Evolutionary conservation across 257 asterid species (phyloP), one percentile per base, ranked within the genome.

Genomic region (Pogostemon cablin): DNA sequence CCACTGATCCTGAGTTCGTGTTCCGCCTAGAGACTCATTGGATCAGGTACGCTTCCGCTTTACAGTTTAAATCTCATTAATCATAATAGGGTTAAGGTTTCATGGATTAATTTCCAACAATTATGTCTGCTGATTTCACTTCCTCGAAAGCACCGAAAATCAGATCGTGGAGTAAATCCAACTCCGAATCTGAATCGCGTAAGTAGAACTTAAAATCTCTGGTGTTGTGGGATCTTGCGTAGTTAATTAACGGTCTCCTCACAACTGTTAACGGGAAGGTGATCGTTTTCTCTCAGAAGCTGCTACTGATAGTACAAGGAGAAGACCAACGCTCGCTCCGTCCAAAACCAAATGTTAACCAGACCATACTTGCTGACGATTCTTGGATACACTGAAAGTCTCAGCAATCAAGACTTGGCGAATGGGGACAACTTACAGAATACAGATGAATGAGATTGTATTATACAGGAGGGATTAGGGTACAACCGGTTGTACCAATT

Each of bases 331-430:
- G 93, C 89, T 6, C 90, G 80, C 62, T 86, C 80, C 5, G 96
- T 84, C 90, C 90, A 88, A 68, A 84, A 80, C 15, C 90, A 84
- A 10, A 82, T 83, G 47, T 81, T 76, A 37, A 86, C 80, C 34
- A 86, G 62, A 1, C 73, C 56, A 17, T 86, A 69, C 65, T 86
- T 86, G 8, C 47, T 65, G 4, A 88, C 81, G 8, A 88, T 77
- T 9, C 11, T 68, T 50, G 69, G 72, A 3, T 82, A 77, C 59
- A 2, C 68, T 65, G 74, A 83, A 79, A 67, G 89, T 79, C 49
- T 88, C 96, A 4, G 85, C 53, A 2, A 88, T 67, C 54, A 88
- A 32, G 80, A 81, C 17, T 15, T 15, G 17, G 17, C 17, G 17
- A 88, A 25, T 75, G 59, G 2, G 46, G n/a, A 50, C 57, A 37